Evolutionary conservation across 2,329 filamentous ascomycete species (phyloP), one percentile per base, ranked within the genome.

Genomic region (Xylaria sp.): DNA sequence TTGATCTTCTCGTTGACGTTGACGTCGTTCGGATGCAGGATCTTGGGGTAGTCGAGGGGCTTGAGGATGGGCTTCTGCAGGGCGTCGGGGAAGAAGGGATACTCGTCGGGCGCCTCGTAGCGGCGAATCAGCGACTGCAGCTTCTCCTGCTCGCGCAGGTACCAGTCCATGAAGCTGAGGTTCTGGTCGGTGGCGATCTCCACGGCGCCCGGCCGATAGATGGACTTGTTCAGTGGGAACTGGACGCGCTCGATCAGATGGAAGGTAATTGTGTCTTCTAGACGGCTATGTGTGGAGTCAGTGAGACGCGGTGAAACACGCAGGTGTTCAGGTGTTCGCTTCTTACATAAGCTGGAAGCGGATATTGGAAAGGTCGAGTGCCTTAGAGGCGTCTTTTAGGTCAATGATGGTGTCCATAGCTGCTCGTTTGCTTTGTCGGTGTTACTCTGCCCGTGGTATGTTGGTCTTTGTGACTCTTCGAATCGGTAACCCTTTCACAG

Each of bases 201-300:
- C 46, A 98, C 84, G n/a, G 90, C 91, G 62, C 90, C 90, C 7
- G 92, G 85, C 11, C 81, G 77, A 80, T 99, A 99, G 77, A 98
- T 93, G 71, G 88, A 92, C 74, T 85, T 82, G 80, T 97, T 98
- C 67, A 96, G 85, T 3, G 94, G 92, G 77, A 98, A 99, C 77
- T 99, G 95, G n/a, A 94, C 94, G 40, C 95, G 90, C 80, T 99
- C 95, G 73, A 98, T 98, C 38, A 99, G 83, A 78, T 97, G 91
- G 78, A 96, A 97, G 68, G 92, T 96, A 74, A 99, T 98, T 64
- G 94, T 98, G 75, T 99, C 95, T 80, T 99, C 95, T 17, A 98
- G 85, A 19, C 95, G 95, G 73, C 95, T 99, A 31, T 13, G 35
- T 19, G 25, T 4, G 25, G 43, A 29, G 57, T 56, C 1, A 43